Evolutionary conservation across 83 land plant species (phyloP), one percentile per base, ranked within the genome.

Genomic region (Picea abies): DNA sequence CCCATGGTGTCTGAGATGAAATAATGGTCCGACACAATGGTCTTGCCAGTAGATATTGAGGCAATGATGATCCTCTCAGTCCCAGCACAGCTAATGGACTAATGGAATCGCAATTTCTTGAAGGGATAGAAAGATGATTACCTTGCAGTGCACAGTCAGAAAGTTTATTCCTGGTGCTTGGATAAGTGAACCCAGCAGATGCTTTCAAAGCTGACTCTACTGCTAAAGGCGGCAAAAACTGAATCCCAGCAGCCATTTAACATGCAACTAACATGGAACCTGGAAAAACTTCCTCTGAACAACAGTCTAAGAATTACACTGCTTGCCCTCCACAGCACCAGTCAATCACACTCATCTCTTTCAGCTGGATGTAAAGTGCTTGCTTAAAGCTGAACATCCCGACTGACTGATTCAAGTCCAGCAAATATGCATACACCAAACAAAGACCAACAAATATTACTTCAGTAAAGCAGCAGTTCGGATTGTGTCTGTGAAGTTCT

Each of bases 171-270:
- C 32, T 76, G 56, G 7, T 23, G 35, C 35, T 56, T 25, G 79
- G 79, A 76, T 52, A 15, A 56, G 5, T 15, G 29, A 76, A 52
- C 15, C 62, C 79, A 52, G 35, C 35, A 76, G 61, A 22, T 32
- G 56, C 60, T 23, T 26, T 32, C 56, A 52, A 52, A 52, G 56
- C 56, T 1, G 56, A 52, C 56, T 52, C 56, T 52, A 76, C 61
- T 14, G 79, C 19, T 76, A 37, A 76, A 76, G 52, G n/a, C 8
- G 76, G 23, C n/a, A 22, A 71, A 71, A 25, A 76, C 79, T 76
- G 79, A 56, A 76, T 52, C 61, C 79, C 79, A 52, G 49, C 52
- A 58, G 79, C 62, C 79, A 76, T 76, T 52, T 56, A 52, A 26
- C 3, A 23, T 25, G 25, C 16, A 75, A 3, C 60, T 22, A 76